Base-by-base conservation (phyloP, 2,329 filamentous ascomycete genomes). In the Trichoderma polysporum region DNA sequence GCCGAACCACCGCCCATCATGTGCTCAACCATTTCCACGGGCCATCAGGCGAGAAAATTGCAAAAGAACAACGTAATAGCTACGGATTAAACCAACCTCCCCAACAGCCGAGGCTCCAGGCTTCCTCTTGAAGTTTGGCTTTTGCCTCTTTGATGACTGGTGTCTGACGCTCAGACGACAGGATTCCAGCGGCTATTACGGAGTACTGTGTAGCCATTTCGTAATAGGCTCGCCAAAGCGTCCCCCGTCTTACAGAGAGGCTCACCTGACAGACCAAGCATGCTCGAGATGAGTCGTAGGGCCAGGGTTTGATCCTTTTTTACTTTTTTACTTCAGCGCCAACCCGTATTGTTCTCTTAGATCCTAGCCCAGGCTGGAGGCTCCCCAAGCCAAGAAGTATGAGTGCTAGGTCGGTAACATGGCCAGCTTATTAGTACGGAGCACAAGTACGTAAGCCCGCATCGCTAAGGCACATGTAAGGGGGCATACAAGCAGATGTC, bases 1-100 rank as follows among this genome's bases (percentile, higher is more conserved):
- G 54, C 62, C 56, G 60, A 59, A 63, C 47, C 39, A 47, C 29
- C 22, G 41, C 39, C 61, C 62, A 66, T 68, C 66, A 68, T 68
- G 66, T 68, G 66, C 54, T 68, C 62, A 68, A 68, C 61, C 60
- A 39, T 52, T 63, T 61, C 45, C 39, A 47, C 47, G 57, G 47
- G 41, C 61, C 58, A 47, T 29, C 50, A 67, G 41, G 37, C 31
- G 33, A 45, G 19, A 47, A 53, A 56, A 27, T 45, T 25, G 49
- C 27, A 64, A 61, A 64, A 64, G 37, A 35, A 45, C 37, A 64
- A 58, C 62, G 62, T 65, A 65, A 64, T 64, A 64, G 22, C 25
- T 31, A 12, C 37, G n/a, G 60, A 41, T 19, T 27, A 15, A n/a
- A 37, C 29, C 27, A n/a, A 25, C 17, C 47, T 19, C 50, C 60